Evolutionary conservation across 257 asterid genomes (phyloP), one percentile per base, ranked within the genome.

Genomic region (Fraxinus excelsior): DNA sequence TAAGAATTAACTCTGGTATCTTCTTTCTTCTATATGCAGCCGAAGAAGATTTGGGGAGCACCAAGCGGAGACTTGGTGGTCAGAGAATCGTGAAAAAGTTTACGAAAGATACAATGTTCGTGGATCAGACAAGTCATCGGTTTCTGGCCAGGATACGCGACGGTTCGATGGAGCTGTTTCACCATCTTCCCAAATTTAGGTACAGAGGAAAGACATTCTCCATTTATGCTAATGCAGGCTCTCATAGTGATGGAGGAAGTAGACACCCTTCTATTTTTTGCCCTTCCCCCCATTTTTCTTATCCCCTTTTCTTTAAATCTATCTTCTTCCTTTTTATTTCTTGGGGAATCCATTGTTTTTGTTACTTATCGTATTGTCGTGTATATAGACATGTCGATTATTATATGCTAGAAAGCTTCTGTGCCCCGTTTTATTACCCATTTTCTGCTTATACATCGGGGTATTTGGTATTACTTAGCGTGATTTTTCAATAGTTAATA

Each of bases 1-100:
- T 21, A n/a, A 9, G 44, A 14, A 2, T 32, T 73, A 16, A 25
- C 51, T 16, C 19, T 0, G 2, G 11, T 3, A 26, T 25, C 10
- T 19, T 38, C 3, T 2, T 40, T 71, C 18, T 40, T 37, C 6
- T 71, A 25, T 81, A 28, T 78, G 81, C 88, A 93, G 98, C 83
- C 98, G 98, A 74, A 88, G 97, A 82, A 91, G 96, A 88, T 93
- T 95, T 16, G 98, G 99, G 73, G 98, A 95, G 84, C 99, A 91
- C 89, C 99, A 95, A 82, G 99, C 99, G 0, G 98, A 93, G 84
- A 91, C 92, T 4, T 95, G 99, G 99, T 95, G 99, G 99, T 91
- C 97, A 2, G 99, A 95, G 85, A 95, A 95, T 76, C 91, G 98
- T n/a, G 99, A 93, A 67, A 95, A 84, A 62, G 97, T 95, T 19